Percentiles rank a stretch among this genome's conserved stretches.
These are phyloP conservation scores for Incumbomyces delicatus DNA, from an alignment of 2,329 filamentous ascomycete genomes.

Conservation along the genomic window DNA sequence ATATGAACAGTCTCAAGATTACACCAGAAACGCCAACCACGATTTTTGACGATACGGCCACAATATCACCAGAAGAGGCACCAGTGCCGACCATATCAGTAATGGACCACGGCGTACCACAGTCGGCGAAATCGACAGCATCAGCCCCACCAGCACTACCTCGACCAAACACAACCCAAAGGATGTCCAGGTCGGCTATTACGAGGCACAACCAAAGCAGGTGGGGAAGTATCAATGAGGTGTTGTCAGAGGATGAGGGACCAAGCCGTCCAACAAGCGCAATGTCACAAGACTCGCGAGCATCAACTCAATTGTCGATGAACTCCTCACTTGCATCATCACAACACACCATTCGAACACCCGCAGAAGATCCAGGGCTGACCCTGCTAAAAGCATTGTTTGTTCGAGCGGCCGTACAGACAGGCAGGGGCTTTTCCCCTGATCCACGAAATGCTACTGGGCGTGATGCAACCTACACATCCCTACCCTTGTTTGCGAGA, in stretches of 20 bases:
- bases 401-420: slow-evolving; percentile 59
- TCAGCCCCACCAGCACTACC: slow-evolving; percentile 3
- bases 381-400: slow-evolving; percentile 69
- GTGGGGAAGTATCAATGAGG: slow-evolving; percentile 2
- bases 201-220: slow-evolving; percentile 2
- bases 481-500: slow-evolving; percentile 68
- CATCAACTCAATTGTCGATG: slow-evolving; percentile 4
- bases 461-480: slow-evolving; percentile 47
- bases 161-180: slow-evolving; percentile 5
- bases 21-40: slow-evolving; percentile 73
- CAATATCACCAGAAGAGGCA: slow-evolving; percentile 69
- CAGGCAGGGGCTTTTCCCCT: slow-evolving; percentile 13
- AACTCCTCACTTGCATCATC: slow-evolving; percentile 39
- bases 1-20: slow-evolving; percentile 2
- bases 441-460: slow-evolving; percentile 6
- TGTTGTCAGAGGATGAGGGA: slow-evolving; percentile 41
- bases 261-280: slow-evolving; percentile 61
- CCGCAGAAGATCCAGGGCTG: slow-evolving; percentile 63
- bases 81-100: slow-evolving; percentile 81
- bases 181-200: neutral
- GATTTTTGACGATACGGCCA: slow-evolving; percentile 87
- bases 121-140: slow-evolving; percentile 5
- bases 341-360: slow-evolving; percentile 30
- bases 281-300: slow-evolving; percentile 14
- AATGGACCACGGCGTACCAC: slow-evolving; percentile 49